Percentiles rank a stretch among this genome's conserved stretches.
Evolutionary conservation across 495 filamentous ascomycete genomes (phyloP).

Genomic region (Hypoxylon perforatum): DNA sequence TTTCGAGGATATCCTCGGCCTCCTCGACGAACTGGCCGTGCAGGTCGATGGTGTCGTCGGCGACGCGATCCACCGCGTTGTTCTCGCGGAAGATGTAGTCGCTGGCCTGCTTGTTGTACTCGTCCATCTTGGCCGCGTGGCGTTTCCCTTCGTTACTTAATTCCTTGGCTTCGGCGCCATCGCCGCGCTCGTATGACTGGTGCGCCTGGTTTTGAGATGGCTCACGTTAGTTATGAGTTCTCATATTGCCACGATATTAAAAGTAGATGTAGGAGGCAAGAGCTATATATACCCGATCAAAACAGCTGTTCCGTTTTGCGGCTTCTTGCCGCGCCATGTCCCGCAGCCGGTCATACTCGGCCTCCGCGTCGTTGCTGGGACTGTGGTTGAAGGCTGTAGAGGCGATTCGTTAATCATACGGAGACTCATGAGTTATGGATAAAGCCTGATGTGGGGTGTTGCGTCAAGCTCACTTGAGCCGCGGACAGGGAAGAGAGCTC

Average conservation of each 20-base stretch:
- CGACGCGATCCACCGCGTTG: conserved; percentile 76
- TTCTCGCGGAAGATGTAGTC: conserved; percentile 96
- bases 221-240: conserved; percentile 13
- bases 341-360: conserved; percentile 92
- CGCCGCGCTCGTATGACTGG: conserved; percentile 81
- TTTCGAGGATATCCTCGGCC: conserved; percentile 87
- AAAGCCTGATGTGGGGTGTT: conserved; percentile 17
- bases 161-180: conserved; percentile 81
- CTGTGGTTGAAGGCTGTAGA: conserved; percentile 84
- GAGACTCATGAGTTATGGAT: conserved; percentile 10
- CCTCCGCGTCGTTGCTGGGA: conserved; percentile 72
- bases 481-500: conserved; percentile 11
- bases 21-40: conserved; percentile 95
- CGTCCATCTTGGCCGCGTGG: conserved; percentile 80
- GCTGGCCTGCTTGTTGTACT: conserved; percentile 87
- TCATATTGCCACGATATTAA: neutral
- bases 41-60: conserved; percentile 87
- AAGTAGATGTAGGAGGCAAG: conserved; percentile 3
- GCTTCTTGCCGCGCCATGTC: conserved; percentile 83
- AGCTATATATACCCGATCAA: conserved; percentile 66
- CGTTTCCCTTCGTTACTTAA: conserved; percentile 85
- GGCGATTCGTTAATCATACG: conserved; percentile 10
- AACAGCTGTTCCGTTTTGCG: conserved; percentile 77
- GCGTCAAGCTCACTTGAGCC: conserved; percentile 14
- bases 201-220: conserved; percentile 65